Evolutionary conservation across 2,329 filamentous ascomycete species (phyloP), one percentile per base, ranked within the genome.

Genomic region (Metarhizium anisopliae): DNA sequence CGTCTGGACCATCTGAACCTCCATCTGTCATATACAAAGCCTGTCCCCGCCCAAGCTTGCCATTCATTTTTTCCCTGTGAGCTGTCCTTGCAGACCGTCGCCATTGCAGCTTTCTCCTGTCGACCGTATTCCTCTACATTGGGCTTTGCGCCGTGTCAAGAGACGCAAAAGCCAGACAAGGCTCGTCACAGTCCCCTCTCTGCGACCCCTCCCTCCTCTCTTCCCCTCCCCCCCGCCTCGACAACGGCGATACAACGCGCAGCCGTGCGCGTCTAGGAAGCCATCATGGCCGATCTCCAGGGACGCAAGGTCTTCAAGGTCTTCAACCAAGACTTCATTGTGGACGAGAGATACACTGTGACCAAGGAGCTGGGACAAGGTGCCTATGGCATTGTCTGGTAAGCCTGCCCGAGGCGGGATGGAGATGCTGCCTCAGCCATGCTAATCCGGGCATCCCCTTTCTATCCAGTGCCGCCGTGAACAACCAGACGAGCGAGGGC

Each of bases 311-410:
- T 93, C 74, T 96, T 96, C 82, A 96, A 95, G 85, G 92, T 99
- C 72, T 99, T 99, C 78, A 96, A 96, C 80, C 94, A 99, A 71
- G 94, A 99, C 78, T 99, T 99, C 71, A 86, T 96, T 65, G 94
- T 97, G 68, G 94, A 97, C 71, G 93, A 97, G 75, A 86, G 93
- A 67, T 99, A 99, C 77, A 96, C 89, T 62, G 94, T 99, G 62
- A 97, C 93, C 62, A 99, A 99, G 81, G 94, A 99, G 79, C 81
- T 99, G 55, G 94, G 94, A 50, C 94, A 99, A 74, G 94, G 94
- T 68, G 94, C 94, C 67, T 99, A 99, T 70, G 94, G 94, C 70
- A 97, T 99, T 68, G 94, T 99, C 69, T 99, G 94, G 91, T 96
- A 82, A 70, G 73, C 66, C 49, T 50, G n/a, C 25, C 25, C 25